phyloP scores from a whole-genome alignment of 176 grass and related monocot species.

The Hsuehochloa calcarea region DNA sequence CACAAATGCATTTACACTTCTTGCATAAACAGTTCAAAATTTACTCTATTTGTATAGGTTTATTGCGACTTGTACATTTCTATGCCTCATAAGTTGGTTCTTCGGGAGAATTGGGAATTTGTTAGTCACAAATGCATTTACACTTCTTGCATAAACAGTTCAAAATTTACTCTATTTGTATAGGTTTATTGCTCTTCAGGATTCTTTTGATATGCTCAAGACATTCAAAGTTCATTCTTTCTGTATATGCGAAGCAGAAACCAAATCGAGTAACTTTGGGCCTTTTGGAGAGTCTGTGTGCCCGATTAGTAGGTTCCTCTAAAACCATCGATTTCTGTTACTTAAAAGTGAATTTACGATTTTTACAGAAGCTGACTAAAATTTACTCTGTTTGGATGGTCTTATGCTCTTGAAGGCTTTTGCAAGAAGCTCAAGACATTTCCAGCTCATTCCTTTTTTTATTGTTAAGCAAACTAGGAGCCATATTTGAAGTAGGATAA shows the following conservation, averaged over 20 bases:
- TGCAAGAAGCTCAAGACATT: neutral
- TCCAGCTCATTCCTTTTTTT: neutral
- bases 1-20: neutral
- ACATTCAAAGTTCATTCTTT: neutral
- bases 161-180: neutral
- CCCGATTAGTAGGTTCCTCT: neutral
- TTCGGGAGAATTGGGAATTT: neutral
- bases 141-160: neutral
- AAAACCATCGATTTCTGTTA: too few relatives aligned
- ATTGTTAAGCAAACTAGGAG: neutral
- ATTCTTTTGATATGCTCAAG: neutral
- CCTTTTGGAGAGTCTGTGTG: neutral
- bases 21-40: neutral
- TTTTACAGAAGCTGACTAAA: neutral
- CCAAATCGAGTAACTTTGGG: neutral
- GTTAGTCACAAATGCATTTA: neutral
- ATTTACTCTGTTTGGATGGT: neutral
- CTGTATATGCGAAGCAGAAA: neutral
- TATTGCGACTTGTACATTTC: neutral
- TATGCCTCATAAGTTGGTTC: neutral
- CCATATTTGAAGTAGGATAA: too few relatives aligned
- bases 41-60: neutral
- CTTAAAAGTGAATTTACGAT: neutral
- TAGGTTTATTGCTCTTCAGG: neutral
- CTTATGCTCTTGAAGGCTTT: neutral